Conservation (phyloP, 805 yeast genomes). For the Torulaspora gathmanii region DNA sequence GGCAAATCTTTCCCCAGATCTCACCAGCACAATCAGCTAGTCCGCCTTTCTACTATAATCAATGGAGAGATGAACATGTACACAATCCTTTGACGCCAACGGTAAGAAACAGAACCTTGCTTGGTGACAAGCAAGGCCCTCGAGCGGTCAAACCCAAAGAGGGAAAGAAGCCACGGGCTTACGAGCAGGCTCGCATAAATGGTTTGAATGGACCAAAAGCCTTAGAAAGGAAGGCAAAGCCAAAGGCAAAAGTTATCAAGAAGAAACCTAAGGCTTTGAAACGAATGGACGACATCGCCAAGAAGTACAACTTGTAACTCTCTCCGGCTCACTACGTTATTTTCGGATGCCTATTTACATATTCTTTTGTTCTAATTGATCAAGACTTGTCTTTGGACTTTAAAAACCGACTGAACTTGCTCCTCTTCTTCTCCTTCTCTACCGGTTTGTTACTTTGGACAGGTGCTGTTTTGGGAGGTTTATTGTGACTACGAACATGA, state of each 20-base stretch:
- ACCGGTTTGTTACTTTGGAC: constrained; percentile 11
- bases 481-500: constrained; percentile 19
- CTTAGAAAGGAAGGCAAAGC: too few relatives aligned
- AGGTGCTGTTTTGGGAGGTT: constrained; percentile 13
- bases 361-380: not conserved
- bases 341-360: constrained; percentile 1
- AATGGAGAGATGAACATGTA: not conserved
- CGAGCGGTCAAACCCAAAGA: too few relatives aligned
- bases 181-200: too few relatives aligned
- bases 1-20: too few relatives aligned
- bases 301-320: constrained; percentile 22
- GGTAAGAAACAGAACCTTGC: not conserved
- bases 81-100: not conserved
- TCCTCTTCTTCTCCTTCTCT: constrained; percentile 43
- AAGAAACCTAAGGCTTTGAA: constrained; percentile 29
- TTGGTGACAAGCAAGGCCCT: too few relatives aligned
- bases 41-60: too few relatives aligned
- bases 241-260: not conserved
- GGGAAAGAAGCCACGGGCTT: too few relatives aligned
- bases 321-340: not conserved
- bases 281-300: constrained; percentile 27
- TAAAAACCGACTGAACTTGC: constrained; percentile 45
- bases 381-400: constrained; percentile 27
- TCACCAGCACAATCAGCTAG: too few relatives aligned
- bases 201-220: too few relatives aligned